Base-by-base conservation (phyloP, 495 filamentous ascomycete genomes). In the Hypoxylon fuscum region DNA sequence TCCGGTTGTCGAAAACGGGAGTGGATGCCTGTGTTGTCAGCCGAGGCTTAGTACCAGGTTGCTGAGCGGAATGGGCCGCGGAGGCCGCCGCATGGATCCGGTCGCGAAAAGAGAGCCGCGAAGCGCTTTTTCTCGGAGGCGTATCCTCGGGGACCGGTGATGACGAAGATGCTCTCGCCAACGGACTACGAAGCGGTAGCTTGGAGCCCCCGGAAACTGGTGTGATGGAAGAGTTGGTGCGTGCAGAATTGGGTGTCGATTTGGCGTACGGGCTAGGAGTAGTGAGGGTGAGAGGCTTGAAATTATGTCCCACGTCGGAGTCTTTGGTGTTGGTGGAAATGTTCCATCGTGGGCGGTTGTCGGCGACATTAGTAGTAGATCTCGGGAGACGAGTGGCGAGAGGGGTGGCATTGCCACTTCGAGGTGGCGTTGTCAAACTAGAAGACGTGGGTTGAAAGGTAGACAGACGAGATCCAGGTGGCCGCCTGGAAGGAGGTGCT, bases 341-440 rank as follows among this genome's bases (percentile, higher is more conserved):
- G 69, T 89, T 96, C 93, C 93, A 97, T 48, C 88, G 83, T 11
- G 93, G 93, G 34, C 89, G 85, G 64, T 83, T 83, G 54, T 83
- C 80, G 18, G 72, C 61, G 11, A 64, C 38, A 14, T 75, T 76
- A 1, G 84, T 81, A 2, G 77, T 69, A 14, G 83, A 81, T 32
- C 81, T 79, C 18, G 78, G 73, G 20, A 75, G 56, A 37, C 79
- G 78, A 61, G 79, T 79, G 4, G 77, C 60, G 72, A 85, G 83
- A 5, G 88, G 87, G 0, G 87, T 90, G 8, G 78, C 72, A 10
- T 82, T 78, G 22, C 78, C 74, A 48, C 80, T 76, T 56, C 76
- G 74, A 29, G 76, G 75, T 5, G 84, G 81, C 2, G 77, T 73
- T 15, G 74, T 72, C 15, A 56, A 32, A 32, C 51, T 64, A 34